Evolutionary conservation across 2,329 filamentous ascomycete species (phyloP).

Genomic region (Sporothrix schenckii): DNA sequence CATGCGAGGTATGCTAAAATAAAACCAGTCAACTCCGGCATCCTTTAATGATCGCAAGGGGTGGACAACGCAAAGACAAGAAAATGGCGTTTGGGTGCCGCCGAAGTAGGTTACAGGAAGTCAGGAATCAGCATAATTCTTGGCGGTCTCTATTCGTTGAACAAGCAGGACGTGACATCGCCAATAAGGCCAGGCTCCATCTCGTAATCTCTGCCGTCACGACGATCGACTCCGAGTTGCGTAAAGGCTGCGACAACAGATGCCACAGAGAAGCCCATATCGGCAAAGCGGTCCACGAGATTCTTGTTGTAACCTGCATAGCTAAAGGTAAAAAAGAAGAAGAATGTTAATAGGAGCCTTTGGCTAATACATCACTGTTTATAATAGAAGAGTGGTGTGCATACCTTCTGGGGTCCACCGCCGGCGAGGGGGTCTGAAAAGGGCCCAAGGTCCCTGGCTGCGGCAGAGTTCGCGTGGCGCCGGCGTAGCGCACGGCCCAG

Average conservation of each 20-base stretch:
- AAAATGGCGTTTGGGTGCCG: neutral
- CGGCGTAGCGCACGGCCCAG: constrained; percentile 84
- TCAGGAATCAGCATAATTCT: too few relatives aligned
- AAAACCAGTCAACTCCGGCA: neutral
- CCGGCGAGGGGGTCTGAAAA: constrained; percentile 39
- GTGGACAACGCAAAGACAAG: neutral
- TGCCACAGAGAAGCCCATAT: constrained; percentile 89
- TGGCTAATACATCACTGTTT: neutral
- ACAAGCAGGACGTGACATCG: constrained; percentile 81
- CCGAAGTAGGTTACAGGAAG: too few relatives aligned
- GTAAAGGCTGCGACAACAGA: constrained; percentile 75
- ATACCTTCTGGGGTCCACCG: neutral
- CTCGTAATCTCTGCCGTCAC: constrained; percentile 76
- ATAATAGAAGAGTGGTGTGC: constrained; percentile 40
- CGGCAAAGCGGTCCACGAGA: constrained; percentile 79
- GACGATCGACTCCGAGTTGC: constrained; percentile 77
- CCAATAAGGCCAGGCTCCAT: constrained; percentile 90
- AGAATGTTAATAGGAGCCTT: neutral
- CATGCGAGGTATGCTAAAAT: neutral
- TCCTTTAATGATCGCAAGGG: neutral
- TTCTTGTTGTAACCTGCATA: constrained; percentile 89
- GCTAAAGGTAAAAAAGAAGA: constrained; percentile 40
- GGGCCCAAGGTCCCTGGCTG: constrained; percentile 45
- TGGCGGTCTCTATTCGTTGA: constrained; percentile 61
- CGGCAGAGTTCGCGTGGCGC: constrained; percentile 61